Evolutionary conservation across 257 asterid species (phyloP).

Genomic region (Petunia axillaris): DNA sequence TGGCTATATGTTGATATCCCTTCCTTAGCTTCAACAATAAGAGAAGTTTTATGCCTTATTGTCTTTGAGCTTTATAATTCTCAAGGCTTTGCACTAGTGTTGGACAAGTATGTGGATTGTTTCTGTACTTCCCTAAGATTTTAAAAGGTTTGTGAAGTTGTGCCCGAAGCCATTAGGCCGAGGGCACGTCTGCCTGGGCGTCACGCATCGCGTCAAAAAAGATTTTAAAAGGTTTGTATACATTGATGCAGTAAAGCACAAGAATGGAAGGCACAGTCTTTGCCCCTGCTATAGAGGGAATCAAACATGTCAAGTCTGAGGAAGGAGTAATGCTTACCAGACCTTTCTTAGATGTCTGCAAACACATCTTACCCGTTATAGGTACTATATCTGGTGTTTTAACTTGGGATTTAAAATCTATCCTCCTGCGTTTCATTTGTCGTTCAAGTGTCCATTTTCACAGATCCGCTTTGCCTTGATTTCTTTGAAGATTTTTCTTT

Average conservation of each 20-base stretch:
- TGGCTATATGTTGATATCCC: not conserved
- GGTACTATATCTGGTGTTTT: constrained; percentile 51
- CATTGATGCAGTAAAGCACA: constrained; percentile 24
- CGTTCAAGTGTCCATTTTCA: not conserved
- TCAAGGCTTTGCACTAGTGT: not conserved
- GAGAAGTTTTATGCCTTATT: not conserved
- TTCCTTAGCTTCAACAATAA: not conserved
- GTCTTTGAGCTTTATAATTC: constrained; percentile 4
- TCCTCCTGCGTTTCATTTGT: constrained; percentile 17
- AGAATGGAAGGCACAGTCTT: constrained; percentile 90
- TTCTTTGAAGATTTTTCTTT: not conserved
- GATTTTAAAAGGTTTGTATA: not conserved
- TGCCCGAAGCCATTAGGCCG: too few species aligned
- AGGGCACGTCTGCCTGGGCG: too few species aligned
- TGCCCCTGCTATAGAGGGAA: constrained; percentile 85
- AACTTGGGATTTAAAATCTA: not conserved
- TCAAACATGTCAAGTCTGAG: constrained; percentile 84
- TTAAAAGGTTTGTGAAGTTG: not conserved
- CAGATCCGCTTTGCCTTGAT: not conserved
- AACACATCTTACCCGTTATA: constrained; percentile 76
- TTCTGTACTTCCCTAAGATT: not conserved
- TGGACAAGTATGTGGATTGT: not conserved
- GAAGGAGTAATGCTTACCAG: constrained; percentile 83
- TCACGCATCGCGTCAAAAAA: too few species aligned
- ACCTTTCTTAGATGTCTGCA: constrained; percentile 95